Base-by-base conservation (phyloP, 2,329 filamentous ascomycete genomes). In the Alternaria burnsii region DNA sequence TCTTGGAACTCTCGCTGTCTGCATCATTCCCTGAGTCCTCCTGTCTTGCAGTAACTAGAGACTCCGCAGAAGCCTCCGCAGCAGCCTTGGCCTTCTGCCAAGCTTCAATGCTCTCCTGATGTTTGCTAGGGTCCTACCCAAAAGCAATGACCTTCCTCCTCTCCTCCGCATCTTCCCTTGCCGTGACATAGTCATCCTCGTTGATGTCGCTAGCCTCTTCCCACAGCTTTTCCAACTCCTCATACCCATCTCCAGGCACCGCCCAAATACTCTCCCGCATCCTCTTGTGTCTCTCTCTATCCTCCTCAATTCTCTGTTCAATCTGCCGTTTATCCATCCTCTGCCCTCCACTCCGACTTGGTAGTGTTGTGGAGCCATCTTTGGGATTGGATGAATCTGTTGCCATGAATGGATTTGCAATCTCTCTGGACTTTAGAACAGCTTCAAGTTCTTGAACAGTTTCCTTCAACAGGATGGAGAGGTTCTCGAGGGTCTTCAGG, bases 231-330 rank as follows among this genome's bases (percentile, higher is more conserved):
- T 89, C 87, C 80, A 93, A 89, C 79, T 98, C 94, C 52, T 68
- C 65, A n/a, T 75, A 74, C 9, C 84, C 82, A 32, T 87, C 85
- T 9, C 86, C 84, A 30, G 87, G 87, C 3, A 97, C 89, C 0
- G 93, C 92, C 95, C 96, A 99, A 64, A 97, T 96, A 71, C 89
- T 93, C 81, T 99, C 95, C 22, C 95, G 84, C 72, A 94, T 83
- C 43, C 94, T 84, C 83, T 99, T 99, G 79, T 99, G 96, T 43
- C 95, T 84, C 78, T 99, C 95, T 4, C 95, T 85, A 78, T 99
- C 95, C 80, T 99, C 96, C 71, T 99, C 96, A 65, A 99, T 97
- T 41, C 95, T 86, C 82, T 98, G 94, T 80, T 98, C 94, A 54
- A 97, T 91, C 80, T 97, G 92, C 57, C 91, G 87, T 80, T 94